phyloP scores from a whole-genome alignment of 2,329 filamentous ascomycete species.

The Eurotiales sp. region DNA sequence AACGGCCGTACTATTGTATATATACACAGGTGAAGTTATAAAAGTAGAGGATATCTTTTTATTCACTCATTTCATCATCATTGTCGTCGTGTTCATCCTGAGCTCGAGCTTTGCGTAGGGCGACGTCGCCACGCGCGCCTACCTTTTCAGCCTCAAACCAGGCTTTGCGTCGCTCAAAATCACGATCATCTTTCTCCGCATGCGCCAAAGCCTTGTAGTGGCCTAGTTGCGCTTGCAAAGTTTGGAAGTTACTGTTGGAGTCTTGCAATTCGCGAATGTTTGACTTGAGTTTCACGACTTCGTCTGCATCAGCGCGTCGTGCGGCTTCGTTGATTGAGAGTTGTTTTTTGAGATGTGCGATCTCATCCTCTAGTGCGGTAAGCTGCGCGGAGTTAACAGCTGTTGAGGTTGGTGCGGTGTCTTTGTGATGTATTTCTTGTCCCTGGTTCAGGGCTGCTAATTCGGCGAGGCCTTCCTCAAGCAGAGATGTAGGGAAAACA shows the following conservation, averaged over 20 bases:
- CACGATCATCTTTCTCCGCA: constrained; percentile 38
- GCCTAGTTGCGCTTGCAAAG: constrained; percentile 34
- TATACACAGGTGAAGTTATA: too few species aligned
- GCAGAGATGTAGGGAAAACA: constrained; percentile 34
- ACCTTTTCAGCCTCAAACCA: constrained; percentile 45
- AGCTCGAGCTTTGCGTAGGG: constrained; percentile 31
- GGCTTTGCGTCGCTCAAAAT: constrained; percentile 37
- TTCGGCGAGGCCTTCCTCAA: constrained; percentile 41
- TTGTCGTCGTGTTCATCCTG: constrained; percentile 20
- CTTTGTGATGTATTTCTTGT: constrained; percentile 8
- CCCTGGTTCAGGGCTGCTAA: constrained; percentile 27
- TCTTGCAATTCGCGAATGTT: constrained; percentile 33
- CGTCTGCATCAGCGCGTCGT: constrained; percentile 31
- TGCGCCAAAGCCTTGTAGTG: constrained; percentile 30
- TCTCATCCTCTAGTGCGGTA: constrained; percentile 36
- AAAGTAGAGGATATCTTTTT: not conserved
- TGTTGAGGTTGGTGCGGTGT: constrained; percentile 1
- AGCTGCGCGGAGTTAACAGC: constrained; percentile 21
- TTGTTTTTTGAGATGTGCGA: constrained; percentile 37
- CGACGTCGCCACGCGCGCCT: constrained; percentile 38
- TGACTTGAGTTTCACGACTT: constrained; percentile 35
- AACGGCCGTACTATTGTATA: too few species aligned
- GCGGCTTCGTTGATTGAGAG: constrained; percentile 32
- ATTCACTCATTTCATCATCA: constrained; percentile 9
- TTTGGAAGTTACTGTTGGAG: constrained; percentile 36